Base-by-base conservation (phyloP, 805 yeast species). In the Teunomyces pallodes region DNA sequence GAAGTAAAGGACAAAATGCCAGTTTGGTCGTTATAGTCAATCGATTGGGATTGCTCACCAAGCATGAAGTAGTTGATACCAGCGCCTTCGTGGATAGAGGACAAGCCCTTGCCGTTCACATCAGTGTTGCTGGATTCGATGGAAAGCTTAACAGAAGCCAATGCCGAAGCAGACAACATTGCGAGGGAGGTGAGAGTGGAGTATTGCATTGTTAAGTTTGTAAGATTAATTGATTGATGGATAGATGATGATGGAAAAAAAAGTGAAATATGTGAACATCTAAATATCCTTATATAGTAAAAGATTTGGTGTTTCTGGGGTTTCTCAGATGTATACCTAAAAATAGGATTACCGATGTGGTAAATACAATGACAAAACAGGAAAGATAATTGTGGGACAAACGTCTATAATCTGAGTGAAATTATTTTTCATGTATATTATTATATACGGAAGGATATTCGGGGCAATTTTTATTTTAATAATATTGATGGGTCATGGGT, bases 81-180 rank as follows among this genome's bases (percentile, higher is more conserved):
- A 45, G 80, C 80, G 54, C 79, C 80, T 56, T 69, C 76, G 55
- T 74, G 80, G 17, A 38, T 38, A 9, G 41, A 38, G 16, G 41
- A 38, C 41, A 50, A 14, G 12, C 51, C 51, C 7, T 47, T 9
- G 12, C 43, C 46, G 42, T 48, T 32, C 12, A 46, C 41, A 9
- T 17, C 36, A 12, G 7, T 2, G 40, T 45, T 7, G 32, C 17
- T 17, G 24, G 52, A 46, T 36, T 40, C 46, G 13, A 27, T 38
- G 13, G 12, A 39, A 14, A 49, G 49, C 12, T 31, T 16, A 20
- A 46, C 40, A 30, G 52, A 48, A 39, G 43, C 42, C 12, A 16
- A 20, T n/a, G 46, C 48, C n/a, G 51, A 28, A 14, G 48, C 46
- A 6, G 44, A 38, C 12, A 42, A 24, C 13, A 48, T 39, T 30